Evolutionary conservation across 2,329 filamentous ascomycete species (phyloP), one percentile per base, ranked within the genome.

Genomic region (Diaporthe longicolla): DNA sequence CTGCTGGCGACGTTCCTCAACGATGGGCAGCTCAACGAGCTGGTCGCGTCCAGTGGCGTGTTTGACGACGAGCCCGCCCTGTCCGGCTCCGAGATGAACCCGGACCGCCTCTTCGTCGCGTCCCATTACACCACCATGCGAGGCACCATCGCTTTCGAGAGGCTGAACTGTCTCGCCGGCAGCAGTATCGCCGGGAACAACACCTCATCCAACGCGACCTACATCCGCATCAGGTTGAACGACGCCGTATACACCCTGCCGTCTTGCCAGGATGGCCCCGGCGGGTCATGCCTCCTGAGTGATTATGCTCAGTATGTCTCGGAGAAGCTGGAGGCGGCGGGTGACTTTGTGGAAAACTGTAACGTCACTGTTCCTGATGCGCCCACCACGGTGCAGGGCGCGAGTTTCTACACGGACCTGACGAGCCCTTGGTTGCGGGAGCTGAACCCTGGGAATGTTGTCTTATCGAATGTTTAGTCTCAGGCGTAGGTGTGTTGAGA

Each of bases 111-210:
- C 11, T 93, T 89, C 79, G 83, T 86, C n/a, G 85, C 87, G 26
- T 89, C 87, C 19, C 85, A 87, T 66, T 89, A 90, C 65, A 86
- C 88, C 0, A 87, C 89, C 0, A 93, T 93, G 91, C 85, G 91
- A 9, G 92, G 91, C 2, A 92, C 91, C 1, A 86, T 93, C 35
- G 87, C 89, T 0, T 91, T 93, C 76, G 92, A 93, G 81, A 85
- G 89, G 11, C 82, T 93, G 74, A 89, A 84, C 76, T 93, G 91
- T 78, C 73, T 75, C 10, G 77, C 74, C 43, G 71, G 72, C 10
- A 52, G 50, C 74, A 59, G 72, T 15, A 37, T 57, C 58, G 48
- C 68, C n/a, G 71, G 65, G 55, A 50, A 50, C 21, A 50, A 50
- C 21, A n/a, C 21, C 21, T 50, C 45, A 10, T 50, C 50, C 26